Percentiles rank a stretch among this genome's conserved stretches.
Conservation (phyloP, 352 stramenopile species). For the Thraustochytrium sp. region DNA sequence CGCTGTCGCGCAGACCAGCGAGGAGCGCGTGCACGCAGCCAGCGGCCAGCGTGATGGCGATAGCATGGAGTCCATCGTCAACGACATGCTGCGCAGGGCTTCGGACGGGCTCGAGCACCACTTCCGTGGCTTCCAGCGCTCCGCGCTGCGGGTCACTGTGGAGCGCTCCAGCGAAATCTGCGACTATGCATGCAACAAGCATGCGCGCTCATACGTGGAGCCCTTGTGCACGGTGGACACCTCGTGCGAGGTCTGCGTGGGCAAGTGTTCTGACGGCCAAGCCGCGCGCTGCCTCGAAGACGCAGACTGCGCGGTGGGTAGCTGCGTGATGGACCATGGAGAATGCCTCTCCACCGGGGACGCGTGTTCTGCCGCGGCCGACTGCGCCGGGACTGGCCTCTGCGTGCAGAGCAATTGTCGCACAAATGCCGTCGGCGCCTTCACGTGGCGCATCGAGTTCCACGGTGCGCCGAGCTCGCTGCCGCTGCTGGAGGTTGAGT, state of each 20-base stretch:
- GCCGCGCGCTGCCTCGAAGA: background rate
- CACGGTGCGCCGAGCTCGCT: background rate
- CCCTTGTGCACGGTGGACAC: background rate
- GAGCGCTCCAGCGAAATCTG: background rate
- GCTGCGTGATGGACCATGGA: background rate
- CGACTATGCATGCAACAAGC: background rate
- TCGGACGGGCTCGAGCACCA: background rate
- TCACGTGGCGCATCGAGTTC: slow-evolving; percentile 3
- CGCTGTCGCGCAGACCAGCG: background rate
- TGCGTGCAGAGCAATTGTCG: background rate
- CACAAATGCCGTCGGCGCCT: background rate
- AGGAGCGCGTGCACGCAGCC: background rate
- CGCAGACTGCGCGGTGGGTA: background rate
- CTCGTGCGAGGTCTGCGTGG: background rate
- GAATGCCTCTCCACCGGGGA: slow-evolving; percentile 7
- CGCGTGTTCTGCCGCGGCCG: background rate
- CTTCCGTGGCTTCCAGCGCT: background rate
- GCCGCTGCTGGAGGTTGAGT: background rate
- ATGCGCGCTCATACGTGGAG: background rate
- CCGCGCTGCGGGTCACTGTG: background rate
- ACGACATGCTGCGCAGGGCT: background rate
- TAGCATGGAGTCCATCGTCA: slow-evolving; percentile 19
- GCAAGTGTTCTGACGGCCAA: background rate
- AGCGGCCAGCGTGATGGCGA: background rate
- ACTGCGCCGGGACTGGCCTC: background rate